Percentiles rank a stretch among this genome's conserved stretches.
These are phyloP conservation scores for Pseudozyma sp. DNA, from an alignment of 1,284 basidiomycete species.

Conservation along the genomic window DNA sequence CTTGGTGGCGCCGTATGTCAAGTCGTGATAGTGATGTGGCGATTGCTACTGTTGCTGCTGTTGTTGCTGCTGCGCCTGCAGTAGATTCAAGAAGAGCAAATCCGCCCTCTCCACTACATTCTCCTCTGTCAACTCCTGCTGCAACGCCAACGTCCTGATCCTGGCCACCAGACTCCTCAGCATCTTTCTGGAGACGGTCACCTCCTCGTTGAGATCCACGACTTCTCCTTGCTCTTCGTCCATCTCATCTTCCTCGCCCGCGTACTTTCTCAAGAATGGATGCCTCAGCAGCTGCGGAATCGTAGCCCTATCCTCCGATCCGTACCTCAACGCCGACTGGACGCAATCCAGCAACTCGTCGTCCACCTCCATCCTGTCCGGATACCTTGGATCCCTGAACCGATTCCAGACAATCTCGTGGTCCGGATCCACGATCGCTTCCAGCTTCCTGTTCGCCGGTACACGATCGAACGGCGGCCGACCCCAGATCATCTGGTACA, in stretches of 20 bases:
- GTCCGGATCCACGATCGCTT: slow-evolving; percentile 81
- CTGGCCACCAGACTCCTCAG: slow-evolving; percentile 57
- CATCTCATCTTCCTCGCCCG: slow-evolving; percentile 13
- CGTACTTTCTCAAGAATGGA: slow-evolving; percentile 68
- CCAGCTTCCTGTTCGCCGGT: slow-evolving; percentile 89
- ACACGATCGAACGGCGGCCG: slow-evolving; percentile 88
- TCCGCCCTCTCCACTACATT: slow-evolving; percentile 59
- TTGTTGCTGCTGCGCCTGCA: slow-evolving; percentile 31
- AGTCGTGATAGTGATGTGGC: neutral
- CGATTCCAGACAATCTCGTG: slow-evolving; percentile 82
- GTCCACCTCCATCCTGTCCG: slow-evolving; percentile 72
- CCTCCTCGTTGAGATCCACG: slow-evolving; percentile 37
- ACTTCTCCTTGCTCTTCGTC: slow-evolving; percentile 17
- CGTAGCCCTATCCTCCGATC: slow-evolving; percentile 81
- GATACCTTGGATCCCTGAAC: slow-evolving; percentile 73
- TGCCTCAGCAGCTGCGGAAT: slow-evolving; percentile 76
- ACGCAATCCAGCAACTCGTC: slow-evolving; percentile 79
- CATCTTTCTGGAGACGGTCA: slow-evolving; percentile 48
- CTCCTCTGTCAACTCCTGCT: slow-evolving; percentile 58
- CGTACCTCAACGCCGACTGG: slow-evolving; percentile 78
- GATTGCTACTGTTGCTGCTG: slow-evolving; percentile 18
- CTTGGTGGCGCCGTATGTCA: no score
- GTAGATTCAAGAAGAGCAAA: slow-evolving; percentile 43
- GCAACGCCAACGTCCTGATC: slow-evolving; percentile 46
- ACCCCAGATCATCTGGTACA: slow-evolving; percentile 96